Conservation (phyloP, 805 yeast genomes). For the Suhomyces sp. region DNA sequence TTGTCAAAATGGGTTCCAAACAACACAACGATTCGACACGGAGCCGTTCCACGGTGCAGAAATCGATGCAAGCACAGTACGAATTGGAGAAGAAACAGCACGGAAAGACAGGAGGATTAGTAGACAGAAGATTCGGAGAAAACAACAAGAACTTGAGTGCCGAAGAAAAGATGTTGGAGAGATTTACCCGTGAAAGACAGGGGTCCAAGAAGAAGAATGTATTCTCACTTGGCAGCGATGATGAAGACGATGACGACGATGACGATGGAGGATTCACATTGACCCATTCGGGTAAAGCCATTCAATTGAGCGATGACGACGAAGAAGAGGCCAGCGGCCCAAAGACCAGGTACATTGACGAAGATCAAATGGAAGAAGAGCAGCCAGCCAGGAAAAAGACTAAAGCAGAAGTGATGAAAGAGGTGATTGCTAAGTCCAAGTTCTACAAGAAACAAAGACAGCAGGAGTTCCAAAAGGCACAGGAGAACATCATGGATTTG, state of each 20-base stretch:
- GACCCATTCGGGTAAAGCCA: conserved; percentile 76
- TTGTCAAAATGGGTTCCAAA: conserved; percentile 42
- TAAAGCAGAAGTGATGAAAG: conserved; percentile 83
- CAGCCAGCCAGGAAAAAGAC: conserved; percentile 62
- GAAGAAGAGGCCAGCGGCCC: conserved; percentile 33
- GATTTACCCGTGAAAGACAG: conserved; percentile 89
- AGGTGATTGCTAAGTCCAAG: conserved; percentile 78
- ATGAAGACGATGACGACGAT: conserved; percentile 55
- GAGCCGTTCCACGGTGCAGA: conserved; percentile 35
- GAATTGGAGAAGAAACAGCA: conserved; percentile 60
- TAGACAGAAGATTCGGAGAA: conserved; percentile 93
- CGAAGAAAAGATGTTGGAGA: conserved; percentile 92
- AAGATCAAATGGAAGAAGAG: conserved; percentile 24
- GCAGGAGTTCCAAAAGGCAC: conserved; percentile 54
- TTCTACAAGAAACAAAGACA: conserved; percentile 76
- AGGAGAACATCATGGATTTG: conserved; percentile 59
- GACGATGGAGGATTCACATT: conserved; percentile 49
- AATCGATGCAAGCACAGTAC: conserved; percentile 53
- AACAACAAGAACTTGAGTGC: conserved; percentile 62
- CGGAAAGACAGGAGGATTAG: conserved; percentile 72
- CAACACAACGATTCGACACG: conserved; percentile 34
- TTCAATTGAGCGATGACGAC: conserved; percentile 44
- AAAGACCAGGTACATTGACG: conserved; percentile 36
- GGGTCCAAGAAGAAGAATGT: conserved; percentile 51
- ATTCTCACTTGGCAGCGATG: conserved; percentile 62